phyloP scores from a whole-genome alignment of 306 rosid species.

The Begonia masoniana region DNA sequence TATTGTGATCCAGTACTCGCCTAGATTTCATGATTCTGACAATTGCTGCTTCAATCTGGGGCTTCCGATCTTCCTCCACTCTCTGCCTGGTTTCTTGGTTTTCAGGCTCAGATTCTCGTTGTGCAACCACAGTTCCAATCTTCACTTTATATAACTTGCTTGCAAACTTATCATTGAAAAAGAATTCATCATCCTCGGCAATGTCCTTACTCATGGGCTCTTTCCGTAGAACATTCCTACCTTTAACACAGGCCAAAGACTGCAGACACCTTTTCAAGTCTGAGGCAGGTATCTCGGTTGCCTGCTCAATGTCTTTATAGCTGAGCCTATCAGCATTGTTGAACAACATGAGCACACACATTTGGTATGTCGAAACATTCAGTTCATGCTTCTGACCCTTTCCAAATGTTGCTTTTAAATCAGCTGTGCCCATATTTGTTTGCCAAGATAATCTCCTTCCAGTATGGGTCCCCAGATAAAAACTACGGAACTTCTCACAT shows the following conservation, averaged over 20 bases:
- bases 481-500: slow-evolving; percentile 58
- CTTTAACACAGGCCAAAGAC: slow-evolving; percentile 79
- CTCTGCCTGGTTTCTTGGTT: slow-evolving; percentile 72
- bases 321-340: slow-evolving; percentile 52
- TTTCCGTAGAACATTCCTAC: slow-evolving; percentile 67
- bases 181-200: slow-evolving; percentile 53
- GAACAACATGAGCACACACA: slow-evolving; percentile 83
- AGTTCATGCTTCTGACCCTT: slow-evolving; percentile 75
- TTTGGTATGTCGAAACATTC: slow-evolving; percentile 75
- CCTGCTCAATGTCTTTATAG: slow-evolving; percentile 75
- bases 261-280: slow-evolving; percentile 83
- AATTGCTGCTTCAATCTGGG: slow-evolving; percentile 73
- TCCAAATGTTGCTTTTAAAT: slow-evolving; percentile 66
- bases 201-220: slow-evolving; percentile 88
- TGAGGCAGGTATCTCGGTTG: slow-evolving; percentile 52
- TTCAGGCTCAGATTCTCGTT: slow-evolving; percentile 74
- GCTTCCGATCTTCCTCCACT: slow-evolving; percentile 81
- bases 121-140: slow-evolving; percentile 80
- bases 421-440: slow-evolving; percentile 79
- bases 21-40: slow-evolving; percentile 87
- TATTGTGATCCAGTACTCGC: slow-evolving; percentile 65
- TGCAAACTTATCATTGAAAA: slow-evolving; percentile 56
- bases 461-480: slow-evolving; percentile 68
- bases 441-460: slow-evolving; percentile 84
- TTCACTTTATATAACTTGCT: slow-evolving; percentile 68